Evolutionary conservation across 225 moss, liverwort and hornwort species (phyloP).

Genomic region (Sphagnum contortum): DNA sequence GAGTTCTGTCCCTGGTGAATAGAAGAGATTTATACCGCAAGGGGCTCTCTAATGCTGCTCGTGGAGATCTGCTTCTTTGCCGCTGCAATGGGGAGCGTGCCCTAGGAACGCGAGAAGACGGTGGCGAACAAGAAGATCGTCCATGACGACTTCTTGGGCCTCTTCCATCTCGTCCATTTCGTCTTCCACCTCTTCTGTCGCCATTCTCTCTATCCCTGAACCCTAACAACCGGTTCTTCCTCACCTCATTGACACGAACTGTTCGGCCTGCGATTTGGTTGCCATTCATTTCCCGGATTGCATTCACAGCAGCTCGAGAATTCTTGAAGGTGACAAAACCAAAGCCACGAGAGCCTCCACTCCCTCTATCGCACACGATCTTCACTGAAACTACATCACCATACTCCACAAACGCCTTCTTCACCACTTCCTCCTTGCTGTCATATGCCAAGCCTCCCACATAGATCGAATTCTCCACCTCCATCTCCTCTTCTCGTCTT

Average conservation of each 20-base stretch:
- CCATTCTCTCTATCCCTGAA: slow-evolving; percentile 32
- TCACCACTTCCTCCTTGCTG: slow-evolving; percentile 46
- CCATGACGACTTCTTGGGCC: neutral
- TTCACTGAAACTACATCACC: slow-evolving; percentile 53
- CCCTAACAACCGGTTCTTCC: slow-evolving; percentile 29
- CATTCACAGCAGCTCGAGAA: slow-evolving; percentile 78
- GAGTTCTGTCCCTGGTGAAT: slow-evolving; percentile 18
- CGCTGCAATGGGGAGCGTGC: slow-evolving; percentile 40
- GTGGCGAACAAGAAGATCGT: slow-evolving; percentile 22
- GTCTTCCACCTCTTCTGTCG: slow-evolving; percentile 20
- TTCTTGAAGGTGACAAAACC: slow-evolving; percentile 94
- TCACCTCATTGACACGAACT: slow-evolving; percentile 91
- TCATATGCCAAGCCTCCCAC: slow-evolving; percentile 52
- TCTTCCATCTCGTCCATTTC: slow-evolving; percentile 28
- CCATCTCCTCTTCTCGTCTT: too few species aligned
- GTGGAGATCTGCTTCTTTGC: slow-evolving; percentile 56
- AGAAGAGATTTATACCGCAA: slow-evolving; percentile 30
- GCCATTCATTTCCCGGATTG: slow-evolving; percentile 90
- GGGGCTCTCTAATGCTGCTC: slow-evolving; percentile 8
- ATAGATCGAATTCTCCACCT: slow-evolving; percentile 21
- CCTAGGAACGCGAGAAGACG: slow-evolving; percentile 50
- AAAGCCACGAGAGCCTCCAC: slow-evolving; percentile 91
- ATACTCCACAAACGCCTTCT: slow-evolving; percentile 44
- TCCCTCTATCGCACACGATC: slow-evolving; percentile 95
- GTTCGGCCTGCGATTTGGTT: slow-evolving; percentile 86